Percentiles rank a stretch among this genome's conserved stretches.
These are phyloP conservation scores for Boletus pseudopeckii DNA, from an alignment of 768 basidiomycete species.

Conservation along the genomic window DNA sequence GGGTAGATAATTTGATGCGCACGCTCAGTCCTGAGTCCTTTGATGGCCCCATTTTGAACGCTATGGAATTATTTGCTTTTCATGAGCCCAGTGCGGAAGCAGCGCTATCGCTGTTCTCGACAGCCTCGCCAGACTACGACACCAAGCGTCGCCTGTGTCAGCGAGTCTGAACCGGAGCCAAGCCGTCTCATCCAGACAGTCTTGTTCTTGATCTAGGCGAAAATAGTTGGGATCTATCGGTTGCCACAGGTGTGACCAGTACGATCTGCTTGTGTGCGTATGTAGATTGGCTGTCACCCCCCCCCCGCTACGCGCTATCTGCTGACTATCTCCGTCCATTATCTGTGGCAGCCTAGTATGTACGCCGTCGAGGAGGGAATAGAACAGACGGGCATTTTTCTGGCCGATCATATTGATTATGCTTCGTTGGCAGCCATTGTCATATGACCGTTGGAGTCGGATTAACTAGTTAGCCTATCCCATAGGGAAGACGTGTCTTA, in stretches of 20 bases:
- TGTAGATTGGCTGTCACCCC: neutral
- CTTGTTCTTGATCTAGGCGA: neutral
- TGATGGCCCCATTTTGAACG: neutral
- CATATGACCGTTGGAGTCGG: neutral
- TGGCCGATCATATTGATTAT: slow-evolving; percentile 1
- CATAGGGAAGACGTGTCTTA: neutral
- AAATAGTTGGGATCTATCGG: neutral
- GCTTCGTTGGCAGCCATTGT: neutral
- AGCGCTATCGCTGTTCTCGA: neutral
- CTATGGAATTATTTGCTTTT: neutral
- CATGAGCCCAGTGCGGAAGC: neutral
- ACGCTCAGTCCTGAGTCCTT: neutral
- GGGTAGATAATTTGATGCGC: neutral
- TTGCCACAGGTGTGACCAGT: neutral
- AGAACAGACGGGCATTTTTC: neutral
- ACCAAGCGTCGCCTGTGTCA: neutral
- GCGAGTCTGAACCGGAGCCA: neutral
- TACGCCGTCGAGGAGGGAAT: neutral
- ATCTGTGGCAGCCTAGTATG: neutral
- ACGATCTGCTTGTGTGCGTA: neutral
- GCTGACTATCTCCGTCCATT: neutral
- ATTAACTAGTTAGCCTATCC: neutral
- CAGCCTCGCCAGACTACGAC: neutral
- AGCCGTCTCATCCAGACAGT: neutral
- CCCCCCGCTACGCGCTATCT: neutral